Evolutionary conservation across 768 basidiomycete genomes (phyloP).

Genomic region (Suillus paluster): DNA sequence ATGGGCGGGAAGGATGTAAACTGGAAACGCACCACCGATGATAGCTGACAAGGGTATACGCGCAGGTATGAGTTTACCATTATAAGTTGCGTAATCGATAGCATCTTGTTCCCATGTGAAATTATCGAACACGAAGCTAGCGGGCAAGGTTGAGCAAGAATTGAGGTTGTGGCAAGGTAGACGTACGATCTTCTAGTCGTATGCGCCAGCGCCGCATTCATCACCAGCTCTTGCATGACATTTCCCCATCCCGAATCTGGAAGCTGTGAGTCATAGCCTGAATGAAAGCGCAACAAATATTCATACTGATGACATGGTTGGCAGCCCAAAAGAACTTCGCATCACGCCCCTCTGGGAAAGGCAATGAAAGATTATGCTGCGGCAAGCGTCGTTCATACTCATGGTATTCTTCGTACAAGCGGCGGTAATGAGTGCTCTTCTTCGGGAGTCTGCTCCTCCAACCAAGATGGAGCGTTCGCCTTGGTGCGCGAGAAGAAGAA

Average conservation of each 20-base stretch:
- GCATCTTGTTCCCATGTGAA: conserved; percentile 56
- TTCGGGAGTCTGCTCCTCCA: background rate
- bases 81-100: conserved; percentile 48
- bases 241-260: conserved; percentile 66
- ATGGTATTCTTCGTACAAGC: conserved; percentile 47
- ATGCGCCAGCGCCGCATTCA: conserved; percentile 55
- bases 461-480: background rate
- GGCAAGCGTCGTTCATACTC: conserved; percentile 49
- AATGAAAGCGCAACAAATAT: background rate
- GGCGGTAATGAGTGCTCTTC: conserved; percentile 40
- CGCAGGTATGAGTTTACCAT: conserved; percentile 55
- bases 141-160: background rate
- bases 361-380: conserved; percentile 46
- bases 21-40: conserved; percentile 46
- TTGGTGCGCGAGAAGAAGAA: background rate
- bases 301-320: conserved; percentile 50
- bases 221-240: conserved; percentile 58
- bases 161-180: background rate
- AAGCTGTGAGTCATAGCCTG: background rate
- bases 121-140: conserved; percentile 60
- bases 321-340: conserved; percentile 52
- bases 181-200: conserved; percentile 53
- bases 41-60: conserved; percentile 59
- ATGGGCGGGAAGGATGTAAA: background rate
- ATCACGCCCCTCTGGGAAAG: conserved; percentile 44